A percentile compares a stretch with the other conserved stretches of the same genome.
These are phyloP conservation scores for Phaseolus lunatus DNA, from an alignment of 306 rosid species.

Conservation along the genomic window DNA sequence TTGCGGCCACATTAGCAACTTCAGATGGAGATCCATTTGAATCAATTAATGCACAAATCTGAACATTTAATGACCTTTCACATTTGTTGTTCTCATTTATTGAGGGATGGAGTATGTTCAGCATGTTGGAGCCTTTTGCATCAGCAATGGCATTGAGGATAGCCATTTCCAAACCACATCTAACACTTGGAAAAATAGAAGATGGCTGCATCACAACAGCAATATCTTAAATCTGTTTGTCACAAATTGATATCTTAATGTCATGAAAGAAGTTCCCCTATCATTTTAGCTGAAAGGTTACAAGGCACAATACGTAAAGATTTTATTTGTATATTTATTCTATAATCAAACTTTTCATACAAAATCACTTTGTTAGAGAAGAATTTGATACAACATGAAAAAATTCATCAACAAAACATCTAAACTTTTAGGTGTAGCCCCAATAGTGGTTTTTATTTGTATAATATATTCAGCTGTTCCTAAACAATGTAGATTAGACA, in stretches of 20 bases:
- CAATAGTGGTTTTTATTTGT: neutral
- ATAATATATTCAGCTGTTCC: constrained; percentile 26
- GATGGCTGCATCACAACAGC: constrained; percentile 63
- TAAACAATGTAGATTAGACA: constrained; percentile 39
- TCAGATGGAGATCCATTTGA: constrained; percentile 72
- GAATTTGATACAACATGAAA: constrained; percentile 1
- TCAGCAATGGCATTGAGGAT: constrained; percentile 85
- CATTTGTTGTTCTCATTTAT: constrained; percentile 49
- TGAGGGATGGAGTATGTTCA: constrained; percentile 61
- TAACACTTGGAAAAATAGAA: constrained; percentile 90
- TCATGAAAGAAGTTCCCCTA: constrained; percentile 23
- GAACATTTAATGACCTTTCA: constrained; percentile 56
- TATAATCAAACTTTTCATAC: neutral
- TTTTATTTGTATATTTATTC: constrained; percentile 17
- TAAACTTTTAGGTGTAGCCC: constrained; percentile 15
- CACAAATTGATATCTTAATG: constrained; percentile 15
- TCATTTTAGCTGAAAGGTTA: constrained; percentile 22
- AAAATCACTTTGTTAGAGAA: constrained; percentile 7
- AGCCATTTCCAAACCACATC: constrained; percentile 99
- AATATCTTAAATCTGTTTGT: constrained; percentile 3
- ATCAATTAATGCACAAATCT: constrained; percentile 81
- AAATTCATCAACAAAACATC: neutral
- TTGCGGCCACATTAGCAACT: constrained; percentile 74
- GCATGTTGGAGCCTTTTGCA: constrained; percentile 65
- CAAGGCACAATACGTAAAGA: neutral